Percentiles rank a stretch among this genome's conserved stretches.
These are phyloP conservation scores for Nemania sp. DNA, from an alignment of 2,329 filamentous ascomycete species.

Conservation along the genomic window DNA sequence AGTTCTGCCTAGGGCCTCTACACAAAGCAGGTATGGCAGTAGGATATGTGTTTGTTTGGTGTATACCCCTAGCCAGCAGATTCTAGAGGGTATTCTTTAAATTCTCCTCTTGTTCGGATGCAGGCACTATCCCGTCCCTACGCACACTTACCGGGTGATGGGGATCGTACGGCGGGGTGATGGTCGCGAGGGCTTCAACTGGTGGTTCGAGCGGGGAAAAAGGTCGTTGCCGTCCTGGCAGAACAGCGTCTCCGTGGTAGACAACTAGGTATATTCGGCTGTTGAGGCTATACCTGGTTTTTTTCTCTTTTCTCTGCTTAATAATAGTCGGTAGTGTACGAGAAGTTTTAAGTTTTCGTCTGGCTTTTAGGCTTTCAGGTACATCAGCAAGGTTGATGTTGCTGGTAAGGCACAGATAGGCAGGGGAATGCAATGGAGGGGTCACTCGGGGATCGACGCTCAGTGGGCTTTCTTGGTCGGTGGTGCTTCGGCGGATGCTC, in stretches of 20 bases:
- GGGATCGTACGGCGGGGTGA: background rate
- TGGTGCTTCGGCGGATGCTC: constrained; percentile 5
- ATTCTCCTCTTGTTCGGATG: background rate
- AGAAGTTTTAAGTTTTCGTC: too few species aligned
- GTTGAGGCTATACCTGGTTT: too few species aligned
- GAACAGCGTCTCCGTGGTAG: background rate
- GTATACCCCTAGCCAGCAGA: background rate
- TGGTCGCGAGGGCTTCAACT: background rate
- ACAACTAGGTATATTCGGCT: background rate
- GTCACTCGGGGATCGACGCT: constrained; percentile 23
- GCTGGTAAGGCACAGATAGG: background rate
- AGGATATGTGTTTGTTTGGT: background rate
- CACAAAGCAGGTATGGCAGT: background rate
- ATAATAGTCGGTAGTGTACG: too few species aligned
- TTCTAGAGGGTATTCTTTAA: background rate
- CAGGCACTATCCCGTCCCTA: background rate
- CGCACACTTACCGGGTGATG: background rate
- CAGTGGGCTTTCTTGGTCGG: constrained; percentile 2
- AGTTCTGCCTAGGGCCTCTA: background rate
- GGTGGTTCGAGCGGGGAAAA: background rate
- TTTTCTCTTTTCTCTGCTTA: too few species aligned
- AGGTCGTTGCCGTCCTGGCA: background rate
- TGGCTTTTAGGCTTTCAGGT: too few species aligned
- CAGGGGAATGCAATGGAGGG: constrained; percentile 16
- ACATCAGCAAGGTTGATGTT: too few species aligned